Evolutionary conservation across 2,329 filamentous ascomycete genomes (phyloP).

Genomic region (Cucurbitaria berberidis): DNA sequence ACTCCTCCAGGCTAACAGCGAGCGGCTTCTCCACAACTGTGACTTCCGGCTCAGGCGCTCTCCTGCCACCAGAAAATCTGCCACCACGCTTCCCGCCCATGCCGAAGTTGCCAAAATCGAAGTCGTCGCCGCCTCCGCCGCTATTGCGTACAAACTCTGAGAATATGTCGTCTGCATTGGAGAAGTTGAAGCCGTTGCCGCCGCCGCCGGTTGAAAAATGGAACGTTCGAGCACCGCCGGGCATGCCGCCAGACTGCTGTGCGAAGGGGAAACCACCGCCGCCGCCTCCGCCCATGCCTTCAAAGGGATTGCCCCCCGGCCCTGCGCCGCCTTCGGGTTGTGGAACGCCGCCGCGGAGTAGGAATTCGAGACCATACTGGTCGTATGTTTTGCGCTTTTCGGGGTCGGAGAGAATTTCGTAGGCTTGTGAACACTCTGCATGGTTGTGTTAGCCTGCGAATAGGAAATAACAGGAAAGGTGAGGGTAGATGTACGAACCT

Average conservation of each 20-base stretch:
- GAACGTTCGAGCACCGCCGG: constrained; percentile 64
- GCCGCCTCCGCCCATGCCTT: constrained; percentile 45
- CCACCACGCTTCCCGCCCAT: constrained; percentile 46
- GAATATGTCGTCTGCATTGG: constrained; percentile 83
- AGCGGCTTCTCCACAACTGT: constrained; percentile 88
- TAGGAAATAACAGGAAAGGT: neutral
- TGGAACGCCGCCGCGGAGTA: constrained; percentile 79
- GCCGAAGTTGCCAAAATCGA: constrained; percentile 53
- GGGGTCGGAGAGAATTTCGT: constrained; percentile 96
- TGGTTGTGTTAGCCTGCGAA: constrained; percentile 18
- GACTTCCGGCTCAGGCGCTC: constrained; percentile 76
- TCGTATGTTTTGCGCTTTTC: constrained; percentile 97
- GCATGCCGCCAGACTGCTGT: constrained; percentile 64
- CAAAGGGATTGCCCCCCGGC: constrained; percentile 54
- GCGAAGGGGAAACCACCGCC: constrained; percentile 61
- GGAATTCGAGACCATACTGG: constrained; percentile 90
- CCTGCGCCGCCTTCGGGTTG: constrained; percentile 56
- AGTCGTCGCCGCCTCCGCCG: constrained; percentile 62
- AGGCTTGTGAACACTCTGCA: constrained; percentile 88
- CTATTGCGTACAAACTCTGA: constrained; percentile 75
- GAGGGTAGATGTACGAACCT: constrained; percentile 50
- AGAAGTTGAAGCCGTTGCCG: constrained; percentile 77
- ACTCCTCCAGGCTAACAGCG: constrained; percentile 82
- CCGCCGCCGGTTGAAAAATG: constrained; percentile 66
- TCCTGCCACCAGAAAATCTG: constrained; percentile 48